A percentile compares a stretch with the other conserved stretches of the same genome.
Conservation (phyloP, 164 flowering plant species). For the Platanus orientalis region DNA sequence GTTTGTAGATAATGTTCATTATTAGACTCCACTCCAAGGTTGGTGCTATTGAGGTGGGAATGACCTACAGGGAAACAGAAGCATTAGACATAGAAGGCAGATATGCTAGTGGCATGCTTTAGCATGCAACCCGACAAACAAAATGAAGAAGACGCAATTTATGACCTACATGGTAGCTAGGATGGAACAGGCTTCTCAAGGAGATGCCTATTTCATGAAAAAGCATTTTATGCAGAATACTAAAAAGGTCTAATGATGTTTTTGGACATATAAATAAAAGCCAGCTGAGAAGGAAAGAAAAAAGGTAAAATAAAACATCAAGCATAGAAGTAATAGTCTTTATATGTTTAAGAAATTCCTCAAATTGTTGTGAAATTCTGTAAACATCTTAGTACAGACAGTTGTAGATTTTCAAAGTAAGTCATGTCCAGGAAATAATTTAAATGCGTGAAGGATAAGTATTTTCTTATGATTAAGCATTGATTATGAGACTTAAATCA, state of each 20-base stretch:
- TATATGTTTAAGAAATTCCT: no score
- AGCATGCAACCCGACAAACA: not conserved
- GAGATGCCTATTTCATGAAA: not conserved
- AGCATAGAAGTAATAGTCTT: no score
- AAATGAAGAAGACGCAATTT: not conserved
- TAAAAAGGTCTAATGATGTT: no score
- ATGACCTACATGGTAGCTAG: not conserved
- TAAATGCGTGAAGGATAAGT: no score
- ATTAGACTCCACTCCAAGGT: slow-evolving; percentile 32
- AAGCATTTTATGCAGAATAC: not conserved
- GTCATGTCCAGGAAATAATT: no score
- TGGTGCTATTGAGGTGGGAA: slow-evolving; percentile 32
- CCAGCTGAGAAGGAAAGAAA: not conserved
- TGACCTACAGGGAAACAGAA: slow-evolving; percentile 29
- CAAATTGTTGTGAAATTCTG: no score
- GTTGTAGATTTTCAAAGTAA: no score
- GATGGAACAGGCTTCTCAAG: not conserved
- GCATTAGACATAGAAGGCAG: slow-evolving; percentile 7
- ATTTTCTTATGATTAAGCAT: no score
- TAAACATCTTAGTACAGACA: no score
- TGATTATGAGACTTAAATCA: no score
- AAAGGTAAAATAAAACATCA: not conserved
- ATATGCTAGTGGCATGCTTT: not conserved
- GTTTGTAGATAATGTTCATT: slow-evolving; percentile 24
- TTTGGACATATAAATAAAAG: not conserved